Conservation (phyloP, 23 red algal genomes). For the Pyropia haitanensis region DNA sequence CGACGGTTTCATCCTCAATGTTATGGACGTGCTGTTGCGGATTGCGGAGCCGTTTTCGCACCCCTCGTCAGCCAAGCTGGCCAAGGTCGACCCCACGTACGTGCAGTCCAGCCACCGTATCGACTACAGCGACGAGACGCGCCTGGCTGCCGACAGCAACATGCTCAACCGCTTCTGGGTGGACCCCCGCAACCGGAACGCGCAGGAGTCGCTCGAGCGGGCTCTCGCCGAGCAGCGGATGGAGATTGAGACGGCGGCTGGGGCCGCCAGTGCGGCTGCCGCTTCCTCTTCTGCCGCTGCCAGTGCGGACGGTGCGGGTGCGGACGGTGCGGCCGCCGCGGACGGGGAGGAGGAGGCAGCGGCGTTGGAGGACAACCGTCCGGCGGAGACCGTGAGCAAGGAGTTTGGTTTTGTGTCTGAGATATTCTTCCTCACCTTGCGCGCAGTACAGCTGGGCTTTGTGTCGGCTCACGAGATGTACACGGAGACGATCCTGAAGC, state of each 20-base stretch:
- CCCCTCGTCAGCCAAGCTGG: slow-evolving; percentile 76
- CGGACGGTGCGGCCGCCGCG: slow-evolving; percentile 1
- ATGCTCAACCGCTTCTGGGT: slow-evolving; percentile 67
- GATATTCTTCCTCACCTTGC: slow-evolving; percentile 79
- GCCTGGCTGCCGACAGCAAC: slow-evolving; percentile 68
- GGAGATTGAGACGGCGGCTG: slow-evolving; percentile 18
- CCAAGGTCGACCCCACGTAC: slow-evolving; percentile 65
- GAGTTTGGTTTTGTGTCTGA: slow-evolving; percentile 87
- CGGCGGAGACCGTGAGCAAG: background rate
- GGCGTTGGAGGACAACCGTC: background rate
- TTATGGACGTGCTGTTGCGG: slow-evolving; percentile 76
- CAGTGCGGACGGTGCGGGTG: background rate
- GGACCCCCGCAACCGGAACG: slow-evolving; percentile 65
- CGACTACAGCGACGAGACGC: slow-evolving; percentile 73
- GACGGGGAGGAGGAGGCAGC: background rate
- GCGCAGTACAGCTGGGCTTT: slow-evolving; percentile 61
- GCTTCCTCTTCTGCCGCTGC: background rate
- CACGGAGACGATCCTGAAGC: slow-evolving; percentile 61
- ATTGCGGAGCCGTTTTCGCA: slow-evolving; percentile 66
- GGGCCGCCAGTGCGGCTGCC: slow-evolving; percentile 1
- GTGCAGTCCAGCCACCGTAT: slow-evolving; percentile 57
- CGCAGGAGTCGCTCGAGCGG: slow-evolving; percentile 59
- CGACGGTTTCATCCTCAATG: slow-evolving; percentile 88
- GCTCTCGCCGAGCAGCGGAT: slow-evolving; percentile 26
- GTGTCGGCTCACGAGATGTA: slow-evolving; percentile 60